phyloP scores from a whole-genome alignment of 192 early-diverging fungal species.

The Glomus cerebriforme region DNA sequence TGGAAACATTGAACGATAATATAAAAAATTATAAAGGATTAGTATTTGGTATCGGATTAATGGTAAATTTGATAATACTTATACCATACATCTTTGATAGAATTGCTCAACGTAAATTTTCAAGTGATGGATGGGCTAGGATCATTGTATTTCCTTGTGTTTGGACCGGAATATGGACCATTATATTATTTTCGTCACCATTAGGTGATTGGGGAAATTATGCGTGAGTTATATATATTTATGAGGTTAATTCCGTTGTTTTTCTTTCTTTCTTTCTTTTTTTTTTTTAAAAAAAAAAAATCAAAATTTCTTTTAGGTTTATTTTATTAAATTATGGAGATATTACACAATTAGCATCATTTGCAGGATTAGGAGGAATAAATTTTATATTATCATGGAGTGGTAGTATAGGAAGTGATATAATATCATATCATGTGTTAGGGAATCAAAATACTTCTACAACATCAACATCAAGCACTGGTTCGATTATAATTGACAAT shows the following conservation, averaged over 20 bases:
- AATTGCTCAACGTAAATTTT: not conserved
- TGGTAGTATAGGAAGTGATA: not conserved
- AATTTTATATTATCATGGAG: constrained; percentile 25
- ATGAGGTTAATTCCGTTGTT: too few relatives aligned
- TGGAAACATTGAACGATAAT: not conserved
- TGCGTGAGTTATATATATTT: constrained; percentile 1
- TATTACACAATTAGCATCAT: constrained; percentile 12
- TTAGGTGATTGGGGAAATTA: constrained; percentile 14
- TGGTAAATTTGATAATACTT: not conserved
- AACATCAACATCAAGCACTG: not conserved
- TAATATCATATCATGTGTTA: not conserved
- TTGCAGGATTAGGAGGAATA: constrained; percentile 16
- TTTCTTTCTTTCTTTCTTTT: not conserved
- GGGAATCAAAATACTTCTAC: not conserved
- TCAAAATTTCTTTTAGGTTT: not conserved
- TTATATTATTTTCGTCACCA: not conserved
- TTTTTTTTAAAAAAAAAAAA: not conserved
- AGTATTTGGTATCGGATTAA: not conserved
- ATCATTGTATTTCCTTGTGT: not conserved
- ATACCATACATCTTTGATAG: not conserved
- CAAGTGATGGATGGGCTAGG: not conserved
- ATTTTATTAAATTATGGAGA: not conserved
- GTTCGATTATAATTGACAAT: not conserved
- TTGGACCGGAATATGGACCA: constrained; percentile 22
- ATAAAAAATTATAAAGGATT: not conserved